phyloP scores from a whole-genome alignment of 257 asterid genomes.

The Salvia rosmarinus region DNA sequence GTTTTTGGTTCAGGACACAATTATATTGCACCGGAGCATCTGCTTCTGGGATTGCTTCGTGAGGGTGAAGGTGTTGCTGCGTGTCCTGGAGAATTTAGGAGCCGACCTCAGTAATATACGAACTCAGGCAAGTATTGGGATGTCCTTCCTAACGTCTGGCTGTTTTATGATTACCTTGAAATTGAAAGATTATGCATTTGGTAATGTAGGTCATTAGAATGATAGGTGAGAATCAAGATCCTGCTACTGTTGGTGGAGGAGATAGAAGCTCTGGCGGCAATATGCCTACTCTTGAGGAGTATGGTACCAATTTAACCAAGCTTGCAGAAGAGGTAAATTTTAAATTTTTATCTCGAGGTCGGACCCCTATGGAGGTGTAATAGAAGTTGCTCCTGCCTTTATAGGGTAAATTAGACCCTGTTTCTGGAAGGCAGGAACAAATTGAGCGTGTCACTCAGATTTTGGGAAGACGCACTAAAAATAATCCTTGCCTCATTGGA shows the following conservation, averaged over 20 bases:
- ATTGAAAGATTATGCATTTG: constrained; percentile 27
- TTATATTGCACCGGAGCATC: constrained; percentile 98
- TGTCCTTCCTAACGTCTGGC: constrained; percentile 39
- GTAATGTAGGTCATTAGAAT: constrained; percentile 62
- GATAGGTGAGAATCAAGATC: constrained; percentile 80
- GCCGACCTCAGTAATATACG: constrained; percentile 85
- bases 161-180: constrained; percentile 42
- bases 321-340: constrained; percentile 83
- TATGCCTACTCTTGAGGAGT: constrained; percentile 77
- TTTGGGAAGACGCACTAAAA: constrained; percentile 92
- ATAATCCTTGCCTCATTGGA: constrained; percentile 97
- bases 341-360: neutral
- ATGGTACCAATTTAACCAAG: constrained; percentile 74
- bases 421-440: constrained; percentile 86
- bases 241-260: constrained; percentile 79
- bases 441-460: constrained; percentile 98
- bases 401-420: constrained; percentile 95
- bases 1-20: constrained; percentile 70
- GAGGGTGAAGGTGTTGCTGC: constrained; percentile 99
- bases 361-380: neutral
- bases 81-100: constrained; percentile 90
- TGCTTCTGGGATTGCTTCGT: constrained; percentile 87
- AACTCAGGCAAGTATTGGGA: constrained; percentile 61
- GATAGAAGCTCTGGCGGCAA: constrained; percentile 69
- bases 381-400: constrained; percentile 21